Conservation (phyloP, 208 protist species). For the Wallacemonas sp. region DNA sequence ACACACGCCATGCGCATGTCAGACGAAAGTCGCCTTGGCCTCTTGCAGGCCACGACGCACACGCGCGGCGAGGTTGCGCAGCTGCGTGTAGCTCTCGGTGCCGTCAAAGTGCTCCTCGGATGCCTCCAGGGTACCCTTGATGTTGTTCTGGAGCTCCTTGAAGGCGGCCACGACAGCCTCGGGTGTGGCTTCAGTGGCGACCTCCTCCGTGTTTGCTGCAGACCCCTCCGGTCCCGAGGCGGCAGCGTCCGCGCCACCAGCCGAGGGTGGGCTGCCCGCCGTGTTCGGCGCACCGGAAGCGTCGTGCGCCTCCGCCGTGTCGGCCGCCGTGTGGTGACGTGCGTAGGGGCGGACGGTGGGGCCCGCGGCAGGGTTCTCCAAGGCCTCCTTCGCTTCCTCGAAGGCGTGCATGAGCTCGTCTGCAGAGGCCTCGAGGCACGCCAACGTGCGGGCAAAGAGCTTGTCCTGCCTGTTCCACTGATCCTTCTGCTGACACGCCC, state of each 20-base stretch:
- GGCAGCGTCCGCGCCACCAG: neutral
- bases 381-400: conserved; percentile 19
- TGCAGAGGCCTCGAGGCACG: conserved; percentile 51
- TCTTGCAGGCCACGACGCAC: conserved; percentile 40
- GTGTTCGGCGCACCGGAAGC: neutral
- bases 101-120: conserved; percentile 74
- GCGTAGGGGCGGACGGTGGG: neutral
- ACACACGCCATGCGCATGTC: neutral
- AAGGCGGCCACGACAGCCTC: conserved; percentile 38
- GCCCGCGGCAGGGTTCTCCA: conserved; percentile 1
- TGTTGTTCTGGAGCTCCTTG: conserved; percentile 56
- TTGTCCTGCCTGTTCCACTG: conserved; percentile 69
- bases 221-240: neutral
- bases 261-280: neutral
- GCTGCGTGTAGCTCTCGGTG: conserved; percentile 32
- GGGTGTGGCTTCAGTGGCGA: conserved; percentile 14
- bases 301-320: neutral
- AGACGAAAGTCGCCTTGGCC: conserved; percentile 38
- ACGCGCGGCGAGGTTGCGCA: conserved; percentile 41
- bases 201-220: neutral
- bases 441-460: conserved; percentile 60
- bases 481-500: conserved; percentile 79
- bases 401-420: conserved; percentile 38
- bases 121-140: conserved; percentile 57
- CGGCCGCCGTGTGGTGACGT: neutral